Evolutionary conservation across 2,329 filamentous ascomycete species (phyloP).

Genomic region (Ascomycota sp.): DNA sequence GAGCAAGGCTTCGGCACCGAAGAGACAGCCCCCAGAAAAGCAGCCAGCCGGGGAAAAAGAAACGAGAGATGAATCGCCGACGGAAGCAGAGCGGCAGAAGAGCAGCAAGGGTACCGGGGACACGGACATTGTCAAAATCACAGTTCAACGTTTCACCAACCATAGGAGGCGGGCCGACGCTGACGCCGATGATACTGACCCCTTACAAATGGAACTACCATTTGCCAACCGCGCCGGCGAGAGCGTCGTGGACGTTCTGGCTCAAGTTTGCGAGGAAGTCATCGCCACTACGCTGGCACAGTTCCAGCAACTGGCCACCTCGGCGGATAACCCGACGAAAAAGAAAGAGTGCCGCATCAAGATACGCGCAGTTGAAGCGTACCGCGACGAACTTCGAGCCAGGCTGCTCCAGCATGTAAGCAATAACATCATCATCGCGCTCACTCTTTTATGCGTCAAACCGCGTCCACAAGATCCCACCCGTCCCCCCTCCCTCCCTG

Average conservation of each 20-base stretch:
- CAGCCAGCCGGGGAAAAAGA: not conserved
- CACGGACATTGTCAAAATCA: constrained; percentile 26
- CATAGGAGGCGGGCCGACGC: constrained; percentile 19
- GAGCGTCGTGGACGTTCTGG: constrained; percentile 41
- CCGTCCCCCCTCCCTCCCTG: too few relatives aligned
- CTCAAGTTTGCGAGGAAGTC: constrained; percentile 40
- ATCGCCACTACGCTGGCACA: constrained; percentile 28
- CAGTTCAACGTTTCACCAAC: constrained; percentile 37
- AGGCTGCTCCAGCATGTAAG: constrained; percentile 36
- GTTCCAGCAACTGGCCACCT: constrained; percentile 18
- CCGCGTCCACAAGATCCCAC: too few relatives aligned
- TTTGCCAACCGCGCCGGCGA: constrained; percentile 33
- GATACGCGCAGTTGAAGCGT: constrained; percentile 34
- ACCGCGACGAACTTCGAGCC: constrained; percentile 33
- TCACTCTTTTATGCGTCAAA: too few relatives aligned
- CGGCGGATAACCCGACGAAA: constrained; percentile 21
- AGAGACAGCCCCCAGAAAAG: constrained; percentile 1
- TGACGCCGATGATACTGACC: constrained; percentile 20
- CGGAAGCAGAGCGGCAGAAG: constrained; percentile 5
- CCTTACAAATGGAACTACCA: constrained; percentile 29
- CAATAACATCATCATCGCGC: too few relatives aligned
- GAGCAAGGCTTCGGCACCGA: too few relatives aligned
- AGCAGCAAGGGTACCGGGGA: constrained; percentile 6
- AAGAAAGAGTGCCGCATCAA: constrained; percentile 35
- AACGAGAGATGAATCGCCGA: not conserved